Conservation (phyloP, 306 rosid species). For the Trifolium fragiferum region DNA sequence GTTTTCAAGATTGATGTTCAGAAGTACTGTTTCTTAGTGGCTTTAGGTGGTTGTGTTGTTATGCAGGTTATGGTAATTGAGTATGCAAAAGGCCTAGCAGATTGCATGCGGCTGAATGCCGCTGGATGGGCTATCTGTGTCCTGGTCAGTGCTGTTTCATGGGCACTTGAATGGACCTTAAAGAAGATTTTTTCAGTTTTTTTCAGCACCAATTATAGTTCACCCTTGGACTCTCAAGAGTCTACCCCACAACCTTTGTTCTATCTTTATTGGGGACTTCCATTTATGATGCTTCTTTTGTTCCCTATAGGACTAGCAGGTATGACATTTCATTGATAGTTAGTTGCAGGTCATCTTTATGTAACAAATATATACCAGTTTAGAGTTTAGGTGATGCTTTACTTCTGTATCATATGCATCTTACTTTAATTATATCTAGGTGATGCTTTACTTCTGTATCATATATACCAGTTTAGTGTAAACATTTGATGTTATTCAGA, state of each 20-base stretch:
- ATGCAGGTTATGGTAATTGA: conserved; percentile 56
- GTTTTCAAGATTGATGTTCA: conserved; percentile 38
- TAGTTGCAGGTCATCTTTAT: not conserved
- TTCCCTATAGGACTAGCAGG: conserved; percentile 31
- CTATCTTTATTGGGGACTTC: conserved; percentile 16
- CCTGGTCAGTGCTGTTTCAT: conserved; percentile 55
- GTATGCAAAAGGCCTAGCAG: conserved; percentile 40
- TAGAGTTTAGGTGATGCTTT: conserved; percentile 8
- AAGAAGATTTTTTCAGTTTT: not conserved
- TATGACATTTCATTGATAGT: not conserved
- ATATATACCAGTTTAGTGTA: not conserved
- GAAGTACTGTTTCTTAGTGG: conserved; percentile 47
- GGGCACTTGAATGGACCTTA: conserved; percentile 36
- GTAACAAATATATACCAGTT: not conserved
- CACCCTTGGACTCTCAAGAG: conserved; percentile 8
- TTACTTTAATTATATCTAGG: not conserved
- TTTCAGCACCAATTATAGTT: not conserved
- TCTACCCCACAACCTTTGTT: not conserved
- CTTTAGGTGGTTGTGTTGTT: conserved; percentile 43
- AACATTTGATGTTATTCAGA: not conserved
- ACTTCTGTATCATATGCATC: not conserved
- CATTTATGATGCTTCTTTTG: conserved; percentile 43
- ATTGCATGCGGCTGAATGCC: conserved; percentile 49
- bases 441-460: not conserved
- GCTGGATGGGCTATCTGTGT: conserved; percentile 56